Conservation (phyloP, 2,329 filamentous ascomycete genomes). For the Pyrenochaeta sp. region DNA sequence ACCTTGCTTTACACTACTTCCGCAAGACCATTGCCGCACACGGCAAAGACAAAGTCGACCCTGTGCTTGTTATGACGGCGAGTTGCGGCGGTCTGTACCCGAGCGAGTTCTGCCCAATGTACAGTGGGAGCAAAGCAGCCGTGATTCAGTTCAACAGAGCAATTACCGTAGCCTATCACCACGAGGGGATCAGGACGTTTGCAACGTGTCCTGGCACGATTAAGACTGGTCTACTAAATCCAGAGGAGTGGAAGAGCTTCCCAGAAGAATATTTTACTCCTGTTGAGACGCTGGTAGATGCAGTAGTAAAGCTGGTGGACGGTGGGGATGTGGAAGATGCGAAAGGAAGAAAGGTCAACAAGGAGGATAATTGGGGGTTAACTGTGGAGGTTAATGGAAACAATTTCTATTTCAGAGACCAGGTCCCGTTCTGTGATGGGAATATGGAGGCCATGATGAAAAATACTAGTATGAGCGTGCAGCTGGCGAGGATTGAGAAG, state of each 20-base stretch:
- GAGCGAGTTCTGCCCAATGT: conserved; percentile 41
- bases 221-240: conserved; percentile 45
- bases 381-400: conserved; percentile 40
- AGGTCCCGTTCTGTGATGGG: conserved; percentile 28
- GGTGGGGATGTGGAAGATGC: conserved; percentile 38
- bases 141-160: conserved; percentile 53
- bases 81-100: conserved; percentile 52
- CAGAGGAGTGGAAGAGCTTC: conserved; percentile 46
- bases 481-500: conserved; percentile 36
- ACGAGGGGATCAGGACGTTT: conserved; percentile 52
- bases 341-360: conserved; percentile 28
- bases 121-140: conserved; percentile 42
- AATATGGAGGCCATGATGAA: conserved; percentile 42
- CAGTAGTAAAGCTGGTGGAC: conserved; percentile 41
- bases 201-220: conserved; percentile 51
- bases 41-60: conserved; percentile 25
- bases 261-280: conserved; percentile 46
- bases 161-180: conserved; percentile 45
- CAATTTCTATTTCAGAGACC: conserved; percentile 38
- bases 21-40: conserved; percentile 23
- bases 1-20: conserved; percentile 56
- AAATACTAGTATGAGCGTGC: conserved; percentile 38
- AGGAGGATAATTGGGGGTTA: conserved; percentile 31
- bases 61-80: conserved; percentile 49
- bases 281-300: conserved; percentile 36